Percentiles rank a stretch among this genome's conserved stretches.
These are phyloP conservation scores for Kwoniella shivajii DNA, from an alignment of 1,284 basidiomycete species.

Conservation along the genomic window DNA sequence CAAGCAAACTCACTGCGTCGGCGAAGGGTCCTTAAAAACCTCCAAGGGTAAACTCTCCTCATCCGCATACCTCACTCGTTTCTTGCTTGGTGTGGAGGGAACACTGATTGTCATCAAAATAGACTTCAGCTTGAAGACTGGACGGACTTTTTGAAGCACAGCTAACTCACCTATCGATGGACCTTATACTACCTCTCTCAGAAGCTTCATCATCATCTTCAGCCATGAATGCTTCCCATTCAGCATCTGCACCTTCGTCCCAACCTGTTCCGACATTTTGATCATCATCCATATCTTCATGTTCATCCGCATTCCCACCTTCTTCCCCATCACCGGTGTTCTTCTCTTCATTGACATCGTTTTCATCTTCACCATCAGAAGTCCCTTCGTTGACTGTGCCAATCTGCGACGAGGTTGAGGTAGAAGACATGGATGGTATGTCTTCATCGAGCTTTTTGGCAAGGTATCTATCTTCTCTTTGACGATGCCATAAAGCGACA, in stretches of 20 bases:
- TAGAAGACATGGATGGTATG: not conserved
- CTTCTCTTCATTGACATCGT: slow-evolving; percentile 40
- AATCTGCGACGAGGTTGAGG: not conserved
- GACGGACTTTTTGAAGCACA: not conserved
- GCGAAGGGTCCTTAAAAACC: slow-evolving; percentile 38
- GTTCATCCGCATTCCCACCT: slow-evolving; percentile 23
- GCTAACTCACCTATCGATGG: slow-evolving; percentile 11
- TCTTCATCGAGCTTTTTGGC: slow-evolving; percentile 15
- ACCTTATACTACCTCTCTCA: slow-evolving; percentile 46
- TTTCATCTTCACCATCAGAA: not conserved
- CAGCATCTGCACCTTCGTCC: slow-evolving; percentile 27
- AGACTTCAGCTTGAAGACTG: not conserved
- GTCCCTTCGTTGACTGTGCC: not conserved
- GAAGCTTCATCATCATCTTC: slow-evolving; percentile 26
- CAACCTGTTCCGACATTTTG: slow-evolving; percentile 26
- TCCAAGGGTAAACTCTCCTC: slow-evolving; percentile 44
- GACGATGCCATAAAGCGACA: slow-evolving; percentile 70
- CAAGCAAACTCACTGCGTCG: slow-evolving; percentile 13
- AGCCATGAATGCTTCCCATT: slow-evolving; percentile 28
- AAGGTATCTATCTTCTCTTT: slow-evolving; percentile 36
- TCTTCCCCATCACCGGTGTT: slow-evolving; percentile 35
- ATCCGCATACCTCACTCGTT: slow-evolving; percentile 48
- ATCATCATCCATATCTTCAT: slow-evolving; percentile 29
- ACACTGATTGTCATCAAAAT: not conserved
- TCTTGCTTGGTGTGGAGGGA: slow-evolving; percentile 36